These are phyloP conservation scores for Ilex asprella DNA, from an alignment of 257 asterid genomes.

Conservation along the genomic window DNA sequence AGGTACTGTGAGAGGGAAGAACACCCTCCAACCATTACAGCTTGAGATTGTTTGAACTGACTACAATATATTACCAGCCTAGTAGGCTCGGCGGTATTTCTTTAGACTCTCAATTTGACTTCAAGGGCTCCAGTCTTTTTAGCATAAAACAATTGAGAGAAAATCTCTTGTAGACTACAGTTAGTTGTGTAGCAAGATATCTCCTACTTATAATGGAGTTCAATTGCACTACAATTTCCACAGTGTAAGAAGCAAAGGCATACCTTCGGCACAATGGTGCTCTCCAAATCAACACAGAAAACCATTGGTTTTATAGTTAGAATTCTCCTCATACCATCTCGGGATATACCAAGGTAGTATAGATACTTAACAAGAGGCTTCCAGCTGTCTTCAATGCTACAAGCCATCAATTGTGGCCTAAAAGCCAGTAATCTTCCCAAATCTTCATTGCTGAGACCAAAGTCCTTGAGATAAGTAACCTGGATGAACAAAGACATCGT, in stretches of 20 bases:
- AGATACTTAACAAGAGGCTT: conserved; percentile 87
- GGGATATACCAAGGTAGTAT: conserved; percentile 83
- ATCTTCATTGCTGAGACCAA: conserved; percentile 67
- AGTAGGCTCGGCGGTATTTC: no score
- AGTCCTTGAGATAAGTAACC: conserved; percentile 81
- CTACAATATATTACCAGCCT: no score
- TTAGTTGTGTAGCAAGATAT: not conserved
- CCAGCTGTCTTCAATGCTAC: conserved; percentile 85
- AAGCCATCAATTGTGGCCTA: conserved; percentile 90
- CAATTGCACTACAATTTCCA: no score
- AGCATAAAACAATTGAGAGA: no score
- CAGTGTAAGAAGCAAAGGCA: conserved; percentile 5
- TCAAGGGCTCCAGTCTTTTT: no score
- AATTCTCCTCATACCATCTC: conserved; percentile 87
- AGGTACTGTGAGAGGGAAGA: no score
- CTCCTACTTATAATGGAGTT: not conserved
- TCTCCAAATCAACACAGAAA: conserved; percentile 77
- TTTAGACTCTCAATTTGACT: no score
- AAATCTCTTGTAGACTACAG: not conserved
- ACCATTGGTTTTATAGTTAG: conserved; percentile 67
- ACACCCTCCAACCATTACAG: no score
- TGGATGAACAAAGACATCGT: conserved; percentile 14
- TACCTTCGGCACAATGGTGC: conserved; percentile 83
- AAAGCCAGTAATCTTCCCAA: conserved; percentile 78
- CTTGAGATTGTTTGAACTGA: no score